Evolutionary conservation across 495 filamentous ascomycete genomes (phyloP), one percentile per base, ranked within the genome.

Genomic region (Penicillium parvum): DNA sequence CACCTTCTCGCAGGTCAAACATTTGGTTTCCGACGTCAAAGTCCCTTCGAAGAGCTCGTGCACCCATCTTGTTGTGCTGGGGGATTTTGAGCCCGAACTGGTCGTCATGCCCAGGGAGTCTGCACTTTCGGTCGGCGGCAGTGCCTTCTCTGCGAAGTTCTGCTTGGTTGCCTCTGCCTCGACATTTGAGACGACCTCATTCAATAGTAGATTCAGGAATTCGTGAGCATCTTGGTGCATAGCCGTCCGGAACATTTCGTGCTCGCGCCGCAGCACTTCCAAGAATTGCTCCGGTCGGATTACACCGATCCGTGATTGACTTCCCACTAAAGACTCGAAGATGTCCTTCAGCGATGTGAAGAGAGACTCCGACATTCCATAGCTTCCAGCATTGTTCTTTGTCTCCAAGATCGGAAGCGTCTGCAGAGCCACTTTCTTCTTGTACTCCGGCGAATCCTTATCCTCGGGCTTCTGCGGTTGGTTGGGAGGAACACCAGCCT

Each of bases 161-260:
- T 72, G 63, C 44, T 79, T 77, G 45, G 78, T 81, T 2, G 85
- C 81, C 53, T 89, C 85, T 7, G 79, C 79, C 62, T 97, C 94
- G 12, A 97, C 89, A 55, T 94, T 94, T 9, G 88, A 79, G 22
- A 98, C 90, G 11, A 97, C 89, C 54, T 96, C 84, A 56, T 98
- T 98, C n/a, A 98, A 75, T 2, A 98, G 77, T 10, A 96, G 73
- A 46, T 95, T 95, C 46, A 96, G 77, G 55, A 98, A 98, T 51
- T 98, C 92, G 57, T 98, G 92, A 5, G 92, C 92, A 68, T 98
- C 92, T 65, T 98, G 92, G 64, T 98, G 92, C 86, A 96, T 94
- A 16, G 89, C 83, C 26, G 85, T 86, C 34, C 90, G 85, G 52
- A 97, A 98, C 89, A 96, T 95, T 61, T 97, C 94, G 58, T 97